These are phyloP conservation scores for Sisymbrium irio DNA, from an alignment of 345 rosid genomes.

Conservation along the genomic window DNA sequence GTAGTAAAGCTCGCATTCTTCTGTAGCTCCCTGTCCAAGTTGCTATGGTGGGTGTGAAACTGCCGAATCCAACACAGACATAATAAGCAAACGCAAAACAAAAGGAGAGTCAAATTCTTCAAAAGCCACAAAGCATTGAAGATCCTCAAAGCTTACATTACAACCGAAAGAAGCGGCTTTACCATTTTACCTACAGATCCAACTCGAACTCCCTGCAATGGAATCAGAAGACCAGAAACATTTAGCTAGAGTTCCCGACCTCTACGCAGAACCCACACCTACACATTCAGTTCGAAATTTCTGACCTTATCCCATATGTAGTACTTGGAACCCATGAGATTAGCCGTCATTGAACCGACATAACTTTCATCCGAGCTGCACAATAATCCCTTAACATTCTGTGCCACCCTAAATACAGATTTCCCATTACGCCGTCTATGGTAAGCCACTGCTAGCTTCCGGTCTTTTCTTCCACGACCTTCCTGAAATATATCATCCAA, in stretches of 20 bases:
- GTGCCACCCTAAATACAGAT: slow-evolving; percentile 66
- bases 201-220: slow-evolving; percentile 45
- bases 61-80: slow-evolving; percentile 27
- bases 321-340: slow-evolving; percentile 85
- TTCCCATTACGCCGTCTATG: slow-evolving; percentile 64
- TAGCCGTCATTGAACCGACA: slow-evolving; percentile 70
- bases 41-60: slow-evolving; percentile 76
- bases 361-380: slow-evolving; percentile 70
- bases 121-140: neutral
- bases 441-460: slow-evolving; percentile 83
- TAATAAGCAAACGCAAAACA: neutral
- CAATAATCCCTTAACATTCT: slow-evolving; percentile 58
- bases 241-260: neutral
- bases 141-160: slow-evolving; percentile 49
- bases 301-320: slow-evolving; percentile 59
- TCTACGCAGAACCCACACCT: neutral
- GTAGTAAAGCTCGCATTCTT: slow-evolving; percentile 63
- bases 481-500: slow-evolving; percentile 50
- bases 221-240: slow-evolving; percentile 14
- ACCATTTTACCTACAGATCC: slow-evolving; percentile 44
- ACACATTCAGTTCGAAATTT: neutral
- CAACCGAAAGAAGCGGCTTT: slow-evolving; percentile 63
- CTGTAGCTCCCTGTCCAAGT: slow-evolving; percentile 87
- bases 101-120: neutral
- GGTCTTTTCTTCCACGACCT: slow-evolving; percentile 83